Conservation (phyloP, 1,139 yeast species). For the Hansenula sp. region DNA sequence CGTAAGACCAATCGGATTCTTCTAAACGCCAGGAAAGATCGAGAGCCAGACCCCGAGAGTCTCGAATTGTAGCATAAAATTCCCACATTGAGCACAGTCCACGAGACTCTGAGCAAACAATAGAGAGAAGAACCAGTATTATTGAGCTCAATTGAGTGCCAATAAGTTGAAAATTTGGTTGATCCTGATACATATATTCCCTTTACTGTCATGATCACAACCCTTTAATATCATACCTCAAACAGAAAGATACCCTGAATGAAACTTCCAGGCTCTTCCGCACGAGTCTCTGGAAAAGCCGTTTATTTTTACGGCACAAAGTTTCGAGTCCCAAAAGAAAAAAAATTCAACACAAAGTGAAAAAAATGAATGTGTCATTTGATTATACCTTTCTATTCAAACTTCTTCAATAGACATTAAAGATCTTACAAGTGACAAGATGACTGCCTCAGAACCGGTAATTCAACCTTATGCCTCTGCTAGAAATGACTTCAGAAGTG, state of each 20-base stretch:
- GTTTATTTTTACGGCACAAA: not conserved
- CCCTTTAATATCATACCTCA: no score
- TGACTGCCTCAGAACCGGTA: slow-evolving; percentile 2
- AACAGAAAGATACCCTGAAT: no score
- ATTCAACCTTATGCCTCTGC: slow-evolving; percentile 28
- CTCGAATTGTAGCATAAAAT: not conserved
- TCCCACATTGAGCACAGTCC: no score
- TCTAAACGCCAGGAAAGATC: no score
- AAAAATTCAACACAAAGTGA: not conserved
- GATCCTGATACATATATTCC: no score
- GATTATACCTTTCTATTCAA: slow-evolving; percentile 4
- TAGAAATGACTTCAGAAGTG: slow-evolving; percentile 70
- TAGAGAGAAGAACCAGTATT: no score
- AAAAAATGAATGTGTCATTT: not conserved
- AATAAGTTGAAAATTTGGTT: no score
- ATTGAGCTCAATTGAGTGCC: no score
- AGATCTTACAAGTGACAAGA: not conserved
- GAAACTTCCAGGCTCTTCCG: no score
- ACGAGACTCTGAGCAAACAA: no score
- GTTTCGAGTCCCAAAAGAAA: not conserved
- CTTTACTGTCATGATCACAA: no score
- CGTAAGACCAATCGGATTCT: not conserved
- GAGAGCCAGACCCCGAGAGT: not conserved
- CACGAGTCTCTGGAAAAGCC: not conserved
- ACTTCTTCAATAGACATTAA: not conserved